Evolutionary conservation across 768 basidiomycete genomes (phyloP), one percentile per base, ranked within the genome.

Genomic region (Suillus spraguei): DNA sequence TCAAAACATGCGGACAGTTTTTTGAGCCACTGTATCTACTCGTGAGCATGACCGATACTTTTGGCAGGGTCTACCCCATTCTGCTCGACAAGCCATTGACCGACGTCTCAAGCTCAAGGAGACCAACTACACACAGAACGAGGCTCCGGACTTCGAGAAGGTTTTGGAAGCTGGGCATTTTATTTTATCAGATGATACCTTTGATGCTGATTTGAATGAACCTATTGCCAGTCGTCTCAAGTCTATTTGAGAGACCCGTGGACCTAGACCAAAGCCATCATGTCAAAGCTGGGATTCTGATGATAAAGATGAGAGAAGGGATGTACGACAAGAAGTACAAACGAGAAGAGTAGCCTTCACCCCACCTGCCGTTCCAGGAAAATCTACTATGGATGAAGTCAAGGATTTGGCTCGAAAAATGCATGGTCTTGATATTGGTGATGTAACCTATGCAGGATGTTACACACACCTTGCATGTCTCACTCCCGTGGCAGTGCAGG

Each of bases 21-120:
- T n/a, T n/a, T n/a, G n/a, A n/a, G n/a, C n/a, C n/a, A n/a, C n/a
- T n/a, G n/a, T 65, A 5, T 60, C 58, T 0, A 1, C 16, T 0
- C 8, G 41, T 20, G 64, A 65, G 4, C 1, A 44, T 1, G 41
- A 65, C 22, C 6, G 10, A 4, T 63, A 60, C 9, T 65, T 63
- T 10, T 63, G 46, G 46, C 46, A 47, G 3, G 46, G 47, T 1
- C 47, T 49, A 0, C 47, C 47, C 7, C 22, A 24, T 1, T 14
- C 22, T 2, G 2, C 24, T 6, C 0, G 24, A 5, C 1, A 16
- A 0, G 38, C 38, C 6, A 39, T 39, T 5, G 6, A 39, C 6
- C 5, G 14, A 39, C 1, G 38, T 5, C 38, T 39, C 14, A 1
- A 39, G 5, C 38, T 39, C 9, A 39, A 39, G 14, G 17, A 42